These are phyloP conservation scores for Fibroporia radiculosa DNA, from an alignment of 768 basidiomycete species.

Conservation along the genomic window DNA sequence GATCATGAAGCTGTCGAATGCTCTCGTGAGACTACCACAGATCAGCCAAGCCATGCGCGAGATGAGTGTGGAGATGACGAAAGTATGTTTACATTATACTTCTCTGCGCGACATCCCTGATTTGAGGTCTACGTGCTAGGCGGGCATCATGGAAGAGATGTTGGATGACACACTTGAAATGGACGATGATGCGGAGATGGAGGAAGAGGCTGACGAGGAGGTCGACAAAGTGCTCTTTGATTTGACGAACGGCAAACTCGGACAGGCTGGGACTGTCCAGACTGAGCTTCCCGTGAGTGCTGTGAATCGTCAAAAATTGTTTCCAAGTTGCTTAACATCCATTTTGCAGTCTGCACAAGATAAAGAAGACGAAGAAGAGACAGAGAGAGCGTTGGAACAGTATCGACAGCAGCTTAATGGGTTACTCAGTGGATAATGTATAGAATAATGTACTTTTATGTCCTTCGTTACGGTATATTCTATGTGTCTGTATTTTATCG, in stretches of 20 bases:
- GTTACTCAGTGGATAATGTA: constrained; percentile 57
- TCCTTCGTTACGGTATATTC: no score
- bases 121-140: constrained; percentile 40
- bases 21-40: constrained; percentile 86
- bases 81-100: constrained; percentile 40
- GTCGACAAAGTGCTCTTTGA: constrained; percentile 96
- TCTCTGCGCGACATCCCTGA: no score
- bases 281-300: constrained; percentile 68
- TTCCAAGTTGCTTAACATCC: neutral
- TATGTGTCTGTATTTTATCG: no score
- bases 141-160: constrained; percentile 98
- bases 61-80: constrained; percentile 99
- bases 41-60: constrained; percentile 90
- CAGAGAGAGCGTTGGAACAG: constrained; percentile 81
- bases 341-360: constrained; percentile 46
- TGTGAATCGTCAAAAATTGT: constrained; percentile 1
- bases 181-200: constrained; percentile 91
- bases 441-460: no score
- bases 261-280: constrained; percentile 67
- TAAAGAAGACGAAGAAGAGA: constrained; percentile 69
- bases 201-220: constrained; percentile 95
- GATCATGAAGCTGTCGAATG: constrained; percentile 97
- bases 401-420: constrained; percentile 88
- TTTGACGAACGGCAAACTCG: constrained; percentile 93
- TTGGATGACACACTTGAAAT: constrained; percentile 86